Conservation (phyloP, 1,284 basidiomycete genomes). For the Hypsizygus ulmarius region DNA sequence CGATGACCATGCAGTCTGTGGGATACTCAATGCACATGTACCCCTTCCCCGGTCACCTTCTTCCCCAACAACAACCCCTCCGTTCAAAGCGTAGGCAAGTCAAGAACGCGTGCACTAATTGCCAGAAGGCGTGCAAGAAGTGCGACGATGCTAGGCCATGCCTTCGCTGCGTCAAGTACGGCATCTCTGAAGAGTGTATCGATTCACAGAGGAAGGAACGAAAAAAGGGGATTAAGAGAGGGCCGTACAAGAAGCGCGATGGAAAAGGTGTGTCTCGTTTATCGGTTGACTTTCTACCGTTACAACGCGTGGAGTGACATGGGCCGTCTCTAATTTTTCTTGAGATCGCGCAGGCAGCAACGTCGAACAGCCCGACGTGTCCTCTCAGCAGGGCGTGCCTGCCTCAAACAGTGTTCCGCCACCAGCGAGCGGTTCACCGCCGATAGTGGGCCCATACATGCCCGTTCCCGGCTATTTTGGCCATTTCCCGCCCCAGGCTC, state of each 20-base stretch:
- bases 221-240: constrained; percentile 83
- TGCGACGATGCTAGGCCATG: constrained; percentile 87
- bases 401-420: constrained; percentile 42
- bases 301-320: constrained; percentile 23
- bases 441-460: constrained; percentile 36
- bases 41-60: constrained; percentile 52
- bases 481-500: constrained; percentile 46
- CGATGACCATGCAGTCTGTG: constrained; percentile 52
- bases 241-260: constrained; percentile 92
- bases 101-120: constrained; percentile 88
- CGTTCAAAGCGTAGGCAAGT: constrained; percentile 81
- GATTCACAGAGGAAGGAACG: constrained; percentile 83
- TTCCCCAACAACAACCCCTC: constrained; percentile 38
- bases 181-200: constrained; percentile 74
- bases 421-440: constrained; percentile 39
- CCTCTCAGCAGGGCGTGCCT: constrained; percentile 39
- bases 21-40: constrained; percentile 66
- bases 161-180: constrained; percentile 84
- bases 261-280: constrained; percentile 61
- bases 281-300: constrained; percentile 17
- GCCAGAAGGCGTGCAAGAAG: constrained; percentile 89
- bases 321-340: constrained; percentile 35
- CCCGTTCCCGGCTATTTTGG: constrained; percentile 36
- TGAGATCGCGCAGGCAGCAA: constrained; percentile 54
- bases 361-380: constrained; percentile 49